Evolutionary conservation across 2,329 filamentous ascomycete species (phyloP).

Genomic region (Aspergillus pseudoviridinutans): DNA sequence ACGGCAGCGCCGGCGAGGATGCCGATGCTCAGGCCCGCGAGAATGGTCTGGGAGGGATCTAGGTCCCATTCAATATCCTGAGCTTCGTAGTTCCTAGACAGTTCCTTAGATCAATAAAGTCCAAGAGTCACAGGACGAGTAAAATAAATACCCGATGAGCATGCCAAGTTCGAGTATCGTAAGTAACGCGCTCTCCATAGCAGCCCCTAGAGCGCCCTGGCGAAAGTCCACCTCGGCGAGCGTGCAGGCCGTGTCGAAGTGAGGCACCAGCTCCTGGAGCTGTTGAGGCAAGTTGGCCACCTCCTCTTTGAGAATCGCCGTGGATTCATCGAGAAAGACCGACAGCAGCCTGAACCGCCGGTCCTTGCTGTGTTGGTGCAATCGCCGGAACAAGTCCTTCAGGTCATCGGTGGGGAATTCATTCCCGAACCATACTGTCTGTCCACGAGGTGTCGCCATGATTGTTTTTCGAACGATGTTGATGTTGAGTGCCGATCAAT

Average conservation of each 20-base stretch:
- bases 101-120: too few relatives aligned
- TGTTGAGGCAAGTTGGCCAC: constrained; percentile 19
- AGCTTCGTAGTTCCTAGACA: constrained; percentile 28
- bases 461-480: too few relatives aligned
- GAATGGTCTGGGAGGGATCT: constrained; percentile 20
- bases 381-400: constrained; percentile 35
- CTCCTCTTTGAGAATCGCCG: constrained; percentile 40
- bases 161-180: constrained; percentile 38
- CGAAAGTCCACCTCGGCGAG: constrained; percentile 28
- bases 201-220: constrained; percentile 39
- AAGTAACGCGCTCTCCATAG: constrained; percentile 46
- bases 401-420: constrained; percentile 49
- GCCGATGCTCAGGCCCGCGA: constrained; percentile 46
- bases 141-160: constrained; percentile 41
- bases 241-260: constrained; percentile 14
- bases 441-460: too few relatives aligned
- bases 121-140: too few relatives aligned
- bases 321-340: constrained; percentile 40
- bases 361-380: constrained; percentile 42
- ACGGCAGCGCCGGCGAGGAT: constrained; percentile 43
- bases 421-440: constrained; percentile 44
- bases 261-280: constrained; percentile 15
- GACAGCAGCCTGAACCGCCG: constrained; percentile 34
- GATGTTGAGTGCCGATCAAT: too few relatives aligned
- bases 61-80: constrained; percentile 20